Percentiles rank a stretch among this genome's conserved stretches.
Evolutionary conservation across 495 filamentous ascomycete genomes (phyloP).

Genomic region (Clohesyomyces aquaticus): DNA sequence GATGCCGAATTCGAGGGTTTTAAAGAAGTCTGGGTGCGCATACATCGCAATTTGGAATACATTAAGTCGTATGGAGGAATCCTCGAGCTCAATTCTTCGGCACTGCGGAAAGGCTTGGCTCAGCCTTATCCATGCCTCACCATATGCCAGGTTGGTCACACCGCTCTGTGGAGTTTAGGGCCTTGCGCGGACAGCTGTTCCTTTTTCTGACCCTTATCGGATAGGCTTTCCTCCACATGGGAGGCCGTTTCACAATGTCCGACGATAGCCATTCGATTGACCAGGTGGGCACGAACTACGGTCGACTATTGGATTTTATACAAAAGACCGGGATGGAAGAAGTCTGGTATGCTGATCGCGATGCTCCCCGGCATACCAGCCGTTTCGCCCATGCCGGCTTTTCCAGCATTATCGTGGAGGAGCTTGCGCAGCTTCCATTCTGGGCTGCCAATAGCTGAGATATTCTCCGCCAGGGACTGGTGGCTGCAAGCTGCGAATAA

Average conservation of each 20-base stretch:
- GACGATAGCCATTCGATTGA: slow-evolving; percentile 88
- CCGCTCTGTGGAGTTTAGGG: slow-evolving; percentile 2
- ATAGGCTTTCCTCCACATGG: slow-evolving; percentile 63
- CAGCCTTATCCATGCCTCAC: slow-evolving; percentile 85
- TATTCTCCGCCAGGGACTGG: background rate
- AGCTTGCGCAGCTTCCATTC: slow-evolving; percentile 35
- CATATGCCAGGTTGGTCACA: slow-evolving; percentile 70
- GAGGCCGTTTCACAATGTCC: slow-evolving; percentile 83
- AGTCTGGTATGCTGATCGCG: slow-evolving; percentile 39
- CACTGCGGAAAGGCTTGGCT: slow-evolving; percentile 81
- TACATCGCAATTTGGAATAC: slow-evolving; percentile 72
- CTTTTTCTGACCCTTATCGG: slow-evolving; percentile 25
- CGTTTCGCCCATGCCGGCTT: slow-evolving; percentile 40
- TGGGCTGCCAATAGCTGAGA: slow-evolving; percentile 21
- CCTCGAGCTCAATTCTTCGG: slow-evolving; percentile 85
- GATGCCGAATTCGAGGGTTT: slow-evolving; percentile 59
- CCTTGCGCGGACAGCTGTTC: background rate
- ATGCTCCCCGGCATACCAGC: slow-evolving; percentile 12
- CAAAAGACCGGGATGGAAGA: slow-evolving; percentile 52
- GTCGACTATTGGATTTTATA: slow-evolving; percentile 62
- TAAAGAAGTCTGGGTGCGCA: slow-evolving; percentile 68
- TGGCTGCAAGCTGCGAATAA: slow-evolving; percentile 1
- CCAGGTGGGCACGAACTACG: slow-evolving; percentile 75
- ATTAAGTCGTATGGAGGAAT: slow-evolving; percentile 75
- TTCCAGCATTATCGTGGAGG: slow-evolving; percentile 27